Evolutionary conservation across 352 stramenopile species (phyloP).

Genomic region (Globisporangium mamillatum): DNA sequence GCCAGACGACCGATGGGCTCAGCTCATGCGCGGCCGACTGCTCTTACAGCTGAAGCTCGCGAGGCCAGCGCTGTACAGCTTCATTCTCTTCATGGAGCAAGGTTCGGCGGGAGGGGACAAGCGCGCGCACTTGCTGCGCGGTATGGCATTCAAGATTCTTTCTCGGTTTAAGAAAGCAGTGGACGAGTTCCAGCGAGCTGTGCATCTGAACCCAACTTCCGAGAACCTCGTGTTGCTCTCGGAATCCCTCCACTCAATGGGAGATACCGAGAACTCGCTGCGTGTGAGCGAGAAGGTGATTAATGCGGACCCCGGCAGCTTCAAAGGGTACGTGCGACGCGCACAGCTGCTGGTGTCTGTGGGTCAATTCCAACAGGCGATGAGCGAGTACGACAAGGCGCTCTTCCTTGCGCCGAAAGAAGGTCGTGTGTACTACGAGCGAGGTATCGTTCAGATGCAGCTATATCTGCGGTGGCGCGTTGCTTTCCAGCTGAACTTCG

Average conservation of each 20-base stretch:
- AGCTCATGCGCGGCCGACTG: conserved; percentile 54
- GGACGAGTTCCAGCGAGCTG: conserved; percentile 57
- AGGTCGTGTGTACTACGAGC: conserved; percentile 64
- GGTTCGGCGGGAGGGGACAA: conserved; percentile 32
- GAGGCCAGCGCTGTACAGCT: conserved; percentile 66
- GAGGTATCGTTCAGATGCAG: conserved; percentile 69
- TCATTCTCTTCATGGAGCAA: conserved; percentile 70
- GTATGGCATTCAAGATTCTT: conserved; percentile 67
- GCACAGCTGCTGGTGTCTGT: conserved; percentile 61
- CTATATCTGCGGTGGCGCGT: conserved; percentile 62
- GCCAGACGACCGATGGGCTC: conserved; percentile 58
- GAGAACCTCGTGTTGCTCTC: conserved; percentile 80
- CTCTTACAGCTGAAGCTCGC: conserved; percentile 55
- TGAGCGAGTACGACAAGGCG: conserved; percentile 67
- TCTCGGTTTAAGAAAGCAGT: conserved; percentile 66
- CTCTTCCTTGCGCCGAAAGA: conserved; percentile 58
- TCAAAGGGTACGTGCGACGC: conserved; percentile 60
- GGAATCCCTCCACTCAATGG: conserved; percentile 74
- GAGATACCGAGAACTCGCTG: conserved; percentile 76
- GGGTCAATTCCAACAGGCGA: conserved; percentile 38
- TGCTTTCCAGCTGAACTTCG: conserved; percentile 50
- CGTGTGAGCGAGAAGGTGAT: conserved; percentile 74
- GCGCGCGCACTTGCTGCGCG: conserved; percentile 47
- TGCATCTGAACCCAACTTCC: conserved; percentile 52
- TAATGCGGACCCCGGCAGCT: conserved; percentile 49